Evolutionary conservation across 164 flowering plant species (phyloP).

Genomic region (Tetracentron sinense): DNA sequence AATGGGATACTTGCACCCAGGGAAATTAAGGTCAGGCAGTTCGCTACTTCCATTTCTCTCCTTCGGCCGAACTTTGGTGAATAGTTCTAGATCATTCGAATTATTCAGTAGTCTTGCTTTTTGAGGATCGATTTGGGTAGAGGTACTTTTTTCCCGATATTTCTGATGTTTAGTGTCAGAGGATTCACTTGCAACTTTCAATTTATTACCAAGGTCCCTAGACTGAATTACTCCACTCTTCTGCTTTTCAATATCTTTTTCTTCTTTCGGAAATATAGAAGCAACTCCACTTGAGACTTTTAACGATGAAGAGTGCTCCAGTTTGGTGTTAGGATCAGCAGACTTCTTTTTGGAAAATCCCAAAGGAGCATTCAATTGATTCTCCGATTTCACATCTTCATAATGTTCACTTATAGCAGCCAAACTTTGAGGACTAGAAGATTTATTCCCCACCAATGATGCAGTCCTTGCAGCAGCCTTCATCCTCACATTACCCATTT

Average conservation of each 20-base stretch:
- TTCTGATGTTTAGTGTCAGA: slow-evolving; percentile 35
- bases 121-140: slow-evolving; percentile 31
- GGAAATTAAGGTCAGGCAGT: slow-evolving; percentile 36
- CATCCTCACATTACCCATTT: slow-evolving; percentile 38
- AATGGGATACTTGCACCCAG: slow-evolving; percentile 36
- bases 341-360: slow-evolving; percentile 42
- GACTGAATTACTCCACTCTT: slow-evolving; percentile 32
- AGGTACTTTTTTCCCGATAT: slow-evolving; percentile 35
- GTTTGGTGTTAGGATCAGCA: too few relatives aligned
- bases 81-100: slow-evolving; percentile 28
- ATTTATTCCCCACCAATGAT: slow-evolving; percentile 25
- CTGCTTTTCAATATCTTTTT: slow-evolving; percentile 43
- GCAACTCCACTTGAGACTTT: slow-evolving; percentile 38
- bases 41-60: slow-evolving; percentile 53
- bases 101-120: slow-evolving; percentile 29
- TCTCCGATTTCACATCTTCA: slow-evolving; percentile 38
- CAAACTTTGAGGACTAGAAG: slow-evolving; percentile 29
- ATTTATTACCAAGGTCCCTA: slow-evolving; percentile 33
- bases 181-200: slow-evolving; percentile 36
- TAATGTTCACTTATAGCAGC: slow-evolving; percentile 25
- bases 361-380: slow-evolving; percentile 28
- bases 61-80: slow-evolving; percentile 32
- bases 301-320: slow-evolving; percentile 31
- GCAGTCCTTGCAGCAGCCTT: slow-evolving; percentile 42
- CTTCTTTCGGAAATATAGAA: slow-evolving; percentile 27